Percentiles rank a stretch among this genome's conserved stretches.
Conservation (phyloP, 2,329 filamentous ascomycete species). For the Penicillium verrucosum region DNA sequence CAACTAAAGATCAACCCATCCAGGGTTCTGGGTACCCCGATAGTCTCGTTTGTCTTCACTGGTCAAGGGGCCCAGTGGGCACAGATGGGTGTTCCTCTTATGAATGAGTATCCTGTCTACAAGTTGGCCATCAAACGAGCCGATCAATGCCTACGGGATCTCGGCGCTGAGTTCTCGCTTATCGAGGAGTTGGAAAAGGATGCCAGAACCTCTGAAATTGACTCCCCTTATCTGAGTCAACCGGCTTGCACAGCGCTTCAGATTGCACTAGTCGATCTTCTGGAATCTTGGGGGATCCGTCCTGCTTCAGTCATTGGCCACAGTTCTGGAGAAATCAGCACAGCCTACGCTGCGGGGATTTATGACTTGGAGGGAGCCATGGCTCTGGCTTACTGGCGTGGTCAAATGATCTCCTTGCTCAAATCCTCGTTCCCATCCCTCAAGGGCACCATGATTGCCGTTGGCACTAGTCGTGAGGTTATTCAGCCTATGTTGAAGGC, state of each 20-base stretch:
- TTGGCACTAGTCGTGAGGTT: slow-evolving; percentile 21
- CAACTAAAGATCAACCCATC: slow-evolving; percentile 23
- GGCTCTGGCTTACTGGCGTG: slow-evolving; percentile 23
- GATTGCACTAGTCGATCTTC: slow-evolving; percentile 18
- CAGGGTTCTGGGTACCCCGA: slow-evolving; percentile 18
- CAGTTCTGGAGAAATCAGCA: slow-evolving; percentile 25
- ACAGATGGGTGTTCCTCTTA: slow-evolving; percentile 25
- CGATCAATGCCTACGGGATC: slow-evolving; percentile 12
- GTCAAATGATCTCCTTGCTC: slow-evolving; percentile 19
- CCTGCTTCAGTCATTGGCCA: slow-evolving; percentile 21
- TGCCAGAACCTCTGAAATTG: slow-evolving; percentile 10
- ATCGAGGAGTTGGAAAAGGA: slow-evolving; percentile 17
- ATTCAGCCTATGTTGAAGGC: slow-evolving; percentile 16
- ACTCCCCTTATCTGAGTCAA: slow-evolving; percentile 21
- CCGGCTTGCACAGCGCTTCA: slow-evolving; percentile 23
- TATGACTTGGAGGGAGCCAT: slow-evolving; percentile 18
- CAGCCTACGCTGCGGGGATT: slow-evolving; percentile 22
- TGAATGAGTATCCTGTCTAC: slow-evolving; percentile 23
- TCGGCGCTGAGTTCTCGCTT: slow-evolving; percentile 21
- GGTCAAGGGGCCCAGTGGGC: slow-evolving; percentile 26
- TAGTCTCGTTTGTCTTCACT: slow-evolving; percentile 21
- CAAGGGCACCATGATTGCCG: slow-evolving; percentile 31
- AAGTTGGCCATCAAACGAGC: slow-evolving; percentile 15
- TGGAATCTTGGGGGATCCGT: slow-evolving; percentile 18
- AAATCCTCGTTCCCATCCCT: slow-evolving; percentile 20